phyloP scores from a whole-genome alignment of 768 basidiomycete genomes.

The Termitomyces eurrhizus region DNA sequence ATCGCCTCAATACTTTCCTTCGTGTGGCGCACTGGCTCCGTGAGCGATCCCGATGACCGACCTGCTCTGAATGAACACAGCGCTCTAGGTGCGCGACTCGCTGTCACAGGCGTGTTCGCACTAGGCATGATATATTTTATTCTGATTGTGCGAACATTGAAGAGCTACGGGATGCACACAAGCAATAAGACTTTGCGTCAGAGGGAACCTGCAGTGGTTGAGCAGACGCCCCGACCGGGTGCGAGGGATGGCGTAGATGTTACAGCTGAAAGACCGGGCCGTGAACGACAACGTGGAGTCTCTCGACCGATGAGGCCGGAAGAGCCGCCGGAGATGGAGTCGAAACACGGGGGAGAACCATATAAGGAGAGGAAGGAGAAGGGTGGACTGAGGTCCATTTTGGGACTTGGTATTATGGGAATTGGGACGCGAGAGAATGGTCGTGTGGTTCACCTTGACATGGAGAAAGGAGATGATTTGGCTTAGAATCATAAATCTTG shows the following conservation, averaged over 20 bases:
- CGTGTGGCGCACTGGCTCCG: constrained; percentile 66
- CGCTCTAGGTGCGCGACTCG: constrained; percentile 50
- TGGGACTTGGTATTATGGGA: constrained; percentile 1
- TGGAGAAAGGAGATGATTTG: not conserved
- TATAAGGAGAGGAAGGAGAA: constrained; percentile 2
- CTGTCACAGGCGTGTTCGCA: constrained; percentile 47
- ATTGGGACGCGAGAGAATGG: not conserved
- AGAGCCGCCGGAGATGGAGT: constrained; percentile 7
- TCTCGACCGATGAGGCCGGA: constrained; percentile 14
- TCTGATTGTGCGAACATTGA: constrained; percentile 60
- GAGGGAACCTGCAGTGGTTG: constrained; percentile 1
- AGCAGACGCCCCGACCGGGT: constrained; percentile 6
- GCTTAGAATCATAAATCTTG: not conserved
- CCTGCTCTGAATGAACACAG: constrained; percentile 32
- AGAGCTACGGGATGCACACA: constrained; percentile 46
- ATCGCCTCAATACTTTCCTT: constrained; percentile 59
- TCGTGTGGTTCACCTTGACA: not conserved
- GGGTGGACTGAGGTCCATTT: not conserved
- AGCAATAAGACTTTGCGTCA: constrained; percentile 10
- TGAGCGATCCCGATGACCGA: constrained; percentile 32
- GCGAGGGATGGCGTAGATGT: constrained; percentile 14
- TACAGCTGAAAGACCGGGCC: constrained; percentile 24
- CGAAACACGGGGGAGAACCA: not conserved
- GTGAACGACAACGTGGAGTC: constrained; percentile 20
- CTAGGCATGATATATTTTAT: constrained; percentile 60